Percentiles rank a stretch among this genome's conserved stretches.
phyloP scores from a whole-genome alignment of 179 eudicot species.

The Beta macrorhiza region DNA sequence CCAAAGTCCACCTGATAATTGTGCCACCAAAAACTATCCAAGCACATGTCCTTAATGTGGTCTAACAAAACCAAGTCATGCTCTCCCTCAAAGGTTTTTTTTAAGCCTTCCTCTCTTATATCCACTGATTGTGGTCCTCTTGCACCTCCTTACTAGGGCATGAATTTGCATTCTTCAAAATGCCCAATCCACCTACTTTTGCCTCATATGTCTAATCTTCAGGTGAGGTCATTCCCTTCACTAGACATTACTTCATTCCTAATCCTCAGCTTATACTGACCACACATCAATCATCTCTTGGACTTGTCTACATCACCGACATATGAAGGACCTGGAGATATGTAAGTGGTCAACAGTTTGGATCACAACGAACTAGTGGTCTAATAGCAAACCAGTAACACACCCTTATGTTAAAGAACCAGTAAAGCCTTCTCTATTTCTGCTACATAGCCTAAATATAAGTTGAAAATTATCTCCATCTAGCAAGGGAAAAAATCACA shows the following conservation, averaged over 20 bases:
- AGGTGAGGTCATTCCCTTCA: neutral
- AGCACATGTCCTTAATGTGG: neutral
- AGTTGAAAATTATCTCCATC: neutral
- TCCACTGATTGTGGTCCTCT: neutral
- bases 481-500: neutral
- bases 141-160: neutral
- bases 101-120: neutral
- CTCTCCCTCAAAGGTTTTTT: neutral
- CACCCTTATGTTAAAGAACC: neutral
- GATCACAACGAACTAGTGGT: neutral
- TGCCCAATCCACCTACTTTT: neutral
- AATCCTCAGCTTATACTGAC: neutral
- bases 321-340: neutral
- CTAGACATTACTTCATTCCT: neutral
- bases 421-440: neutral
- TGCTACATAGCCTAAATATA: neutral
- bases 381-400: neutral
- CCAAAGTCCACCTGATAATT: neutral
- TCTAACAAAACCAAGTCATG: neutral
- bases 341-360: neutral
- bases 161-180: neutral
- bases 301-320: neutral
- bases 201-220: neutral
- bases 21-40: neutral
- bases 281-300: neutral